A percentile compares a stretch with the other conserved stretches of the same genome.
Conservation (phyloP, 2,329 filamentous ascomycete species). For the Alternaria viburni region DNA sequence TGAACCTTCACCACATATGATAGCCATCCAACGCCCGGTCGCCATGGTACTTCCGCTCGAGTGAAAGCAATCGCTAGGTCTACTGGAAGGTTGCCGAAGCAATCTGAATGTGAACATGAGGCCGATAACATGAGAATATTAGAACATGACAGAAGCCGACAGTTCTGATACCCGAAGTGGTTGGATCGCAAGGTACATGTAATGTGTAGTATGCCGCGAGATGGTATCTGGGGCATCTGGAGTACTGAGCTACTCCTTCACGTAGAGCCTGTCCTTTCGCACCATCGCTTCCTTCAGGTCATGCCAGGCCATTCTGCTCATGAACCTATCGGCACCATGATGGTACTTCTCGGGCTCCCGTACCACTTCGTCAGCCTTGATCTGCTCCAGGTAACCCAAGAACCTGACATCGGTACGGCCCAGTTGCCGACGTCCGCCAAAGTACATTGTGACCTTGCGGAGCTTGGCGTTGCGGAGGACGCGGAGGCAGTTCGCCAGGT, state of each 20-base stretch:
- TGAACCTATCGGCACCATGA: constrained; percentile 37
- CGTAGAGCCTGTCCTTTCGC: constrained; percentile 47
- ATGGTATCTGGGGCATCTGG: not conserved
- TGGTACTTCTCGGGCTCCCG: constrained; percentile 19
- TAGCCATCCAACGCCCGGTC: not conserved
- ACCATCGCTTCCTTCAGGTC: constrained; percentile 45
- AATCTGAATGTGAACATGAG: not conserved
- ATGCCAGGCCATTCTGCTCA: constrained; percentile 37
- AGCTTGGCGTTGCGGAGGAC: constrained; percentile 53
- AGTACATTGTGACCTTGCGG: constrained; percentile 51
- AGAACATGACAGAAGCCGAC: not conserved
- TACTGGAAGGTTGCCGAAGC: not conserved
- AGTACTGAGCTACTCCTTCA: constrained; percentile 8
- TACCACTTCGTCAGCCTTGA: constrained; percentile 54
- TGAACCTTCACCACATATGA: not conserved
- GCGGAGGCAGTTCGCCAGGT: constrained; percentile 54
- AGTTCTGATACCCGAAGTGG: not conserved
- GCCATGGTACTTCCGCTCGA: not conserved
- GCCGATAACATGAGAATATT: not conserved
- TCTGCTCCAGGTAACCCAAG: constrained; percentile 51
- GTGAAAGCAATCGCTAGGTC: not conserved
- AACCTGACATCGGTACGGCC: constrained; percentile 50
- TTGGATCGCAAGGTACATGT: not conserved
- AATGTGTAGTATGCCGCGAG: not conserved
- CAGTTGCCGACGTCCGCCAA: constrained; percentile 50